Conservation (phyloP, 352 stramenopile genomes). For the Phytophthora vignae region DNA sequence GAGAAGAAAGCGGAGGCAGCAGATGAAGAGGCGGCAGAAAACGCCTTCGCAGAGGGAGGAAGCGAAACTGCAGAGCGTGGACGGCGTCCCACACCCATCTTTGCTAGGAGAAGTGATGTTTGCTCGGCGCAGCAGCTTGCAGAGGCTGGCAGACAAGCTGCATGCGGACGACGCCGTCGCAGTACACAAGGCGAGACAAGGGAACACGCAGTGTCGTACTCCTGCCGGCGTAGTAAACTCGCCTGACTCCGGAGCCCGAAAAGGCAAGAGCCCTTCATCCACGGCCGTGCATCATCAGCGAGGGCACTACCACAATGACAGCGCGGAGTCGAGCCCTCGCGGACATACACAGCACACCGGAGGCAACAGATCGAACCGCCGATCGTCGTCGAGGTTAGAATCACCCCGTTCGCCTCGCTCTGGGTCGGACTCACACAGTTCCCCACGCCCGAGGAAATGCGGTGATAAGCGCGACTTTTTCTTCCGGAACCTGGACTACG, state of each 20-base stretch:
- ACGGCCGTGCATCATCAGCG: conserved; percentile 16
- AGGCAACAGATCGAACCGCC: conserved; percentile 18
- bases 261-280: conserved; percentile 28
- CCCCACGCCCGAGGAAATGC: conserved; percentile 52
- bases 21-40: conserved; percentile 41
- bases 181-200: conserved; percentile 21
- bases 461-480: conserved; percentile 89
- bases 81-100: conserved; percentile 43
- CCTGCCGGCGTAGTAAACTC: conserved; percentile 1
- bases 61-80: conserved; percentile 12
- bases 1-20: conserved; percentile 32
- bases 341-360: conserved; percentile 22
- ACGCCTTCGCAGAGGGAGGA: conserved; percentile 21
- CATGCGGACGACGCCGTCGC: conserved; percentile 40
- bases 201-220: conserved; percentile 11
- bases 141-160: conserved; percentile 61
- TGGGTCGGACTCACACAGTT: conserved; percentile 30
- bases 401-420: conserved; percentile 34
- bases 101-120: conserved; percentile 48
- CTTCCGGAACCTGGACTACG: conserved; percentile 78
- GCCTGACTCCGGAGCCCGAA: conserved; percentile 22
- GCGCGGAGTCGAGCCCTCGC: conserved; percentile 31
- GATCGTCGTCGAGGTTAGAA: conserved; percentile 27
- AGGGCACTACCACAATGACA: conserved; percentile 28
- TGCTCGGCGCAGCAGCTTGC: conserved; percentile 58